Evolutionary conservation across 345 rosid species (phyloP), one percentile per base, ranked within the genome.

Genomic region (Bretschneidera sinensis): DNA sequence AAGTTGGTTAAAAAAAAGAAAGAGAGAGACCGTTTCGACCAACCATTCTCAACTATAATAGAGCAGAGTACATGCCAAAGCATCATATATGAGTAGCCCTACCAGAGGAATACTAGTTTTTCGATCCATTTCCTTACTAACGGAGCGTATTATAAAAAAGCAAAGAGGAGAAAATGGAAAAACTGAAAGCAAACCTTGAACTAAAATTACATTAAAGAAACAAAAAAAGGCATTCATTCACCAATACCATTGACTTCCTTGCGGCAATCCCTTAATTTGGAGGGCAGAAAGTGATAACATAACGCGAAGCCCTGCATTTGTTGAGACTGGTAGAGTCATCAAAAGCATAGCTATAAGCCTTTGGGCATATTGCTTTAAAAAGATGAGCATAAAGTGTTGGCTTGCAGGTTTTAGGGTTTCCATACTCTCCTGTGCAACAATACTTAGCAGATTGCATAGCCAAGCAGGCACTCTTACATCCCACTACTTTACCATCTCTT

Each of bases 401-500:
- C 68, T 87, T 90, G 78, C 97, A 90, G 11, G 81, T 84, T 9
- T 76, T 71, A 0, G 92, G 99, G 47, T 82, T 83, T 5, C 81
- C 73, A 54, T 66, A 94, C 17, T 78, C 75, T 0, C 99, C 97
- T 0, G 99, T 90, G 65, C 99, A 94, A 68, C 99, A 94, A 55
- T 87, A 88, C 74, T 78, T 83, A 0, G 97, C 83, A 0, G 99
- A 89, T 43, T 84, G 88, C 97, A 87, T 84, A 16, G 99, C 99
- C 60, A 92, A 75, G 72, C 99, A 92, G 2, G 92, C 99, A 64
- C 99, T 92, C 65, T 92, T 89, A 64, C 99, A 92, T 0, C 90
- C 97, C 17, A 92, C 89, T 0, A 87, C 82, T 67, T 68, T 84
- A 7, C 79, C 87, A 25, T 78, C 69, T 57, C 65, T 77, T 80